Conservation (phyloP, 2,329 filamentous ascomycete genomes). For the Colletotrichum sidae region DNA sequence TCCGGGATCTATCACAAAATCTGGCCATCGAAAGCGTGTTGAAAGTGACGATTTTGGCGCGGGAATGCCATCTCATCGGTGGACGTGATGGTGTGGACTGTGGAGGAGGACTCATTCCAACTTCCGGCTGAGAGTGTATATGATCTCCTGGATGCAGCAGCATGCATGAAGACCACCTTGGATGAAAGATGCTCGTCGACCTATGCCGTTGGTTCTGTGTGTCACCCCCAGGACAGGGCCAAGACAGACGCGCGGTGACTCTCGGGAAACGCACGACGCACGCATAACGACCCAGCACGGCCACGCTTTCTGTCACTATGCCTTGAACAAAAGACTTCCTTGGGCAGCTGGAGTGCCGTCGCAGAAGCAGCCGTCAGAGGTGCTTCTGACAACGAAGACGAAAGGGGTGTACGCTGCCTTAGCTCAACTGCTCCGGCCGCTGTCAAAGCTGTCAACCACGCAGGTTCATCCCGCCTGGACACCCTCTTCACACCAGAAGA, state of each 20-base stretch:
- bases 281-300: no score
- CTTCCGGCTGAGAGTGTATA: not conserved
- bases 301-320: not conserved
- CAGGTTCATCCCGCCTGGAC: not conserved
- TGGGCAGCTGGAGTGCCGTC: not conserved
- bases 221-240: slow-evolving; percentile 5
- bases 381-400: not conserved
- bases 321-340: not conserved
- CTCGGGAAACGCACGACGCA: not conserved
- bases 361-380: not conserved
- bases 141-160: not conserved
- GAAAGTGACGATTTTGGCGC: slow-evolving; percentile 11
- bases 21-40: slow-evolving; percentile 14
- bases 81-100: not conserved
- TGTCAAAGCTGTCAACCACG: slow-evolving; percentile 15
- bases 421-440: slow-evolving; percentile 2
- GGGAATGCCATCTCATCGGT: not conserved
- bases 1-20: slow-evolving; percentile 27
- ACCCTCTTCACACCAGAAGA: not conserved
- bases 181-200: not conserved
- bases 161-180: slow-evolving; percentile 4
- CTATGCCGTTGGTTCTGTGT: not conserved
- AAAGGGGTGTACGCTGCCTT: not conserved
- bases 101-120: not conserved
- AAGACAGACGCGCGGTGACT: not conserved